These are phyloP conservation scores for Phoenix roebelenii DNA, from an alignment of 176 grass and related monocot genomes.

Conservation along the genomic window DNA sequence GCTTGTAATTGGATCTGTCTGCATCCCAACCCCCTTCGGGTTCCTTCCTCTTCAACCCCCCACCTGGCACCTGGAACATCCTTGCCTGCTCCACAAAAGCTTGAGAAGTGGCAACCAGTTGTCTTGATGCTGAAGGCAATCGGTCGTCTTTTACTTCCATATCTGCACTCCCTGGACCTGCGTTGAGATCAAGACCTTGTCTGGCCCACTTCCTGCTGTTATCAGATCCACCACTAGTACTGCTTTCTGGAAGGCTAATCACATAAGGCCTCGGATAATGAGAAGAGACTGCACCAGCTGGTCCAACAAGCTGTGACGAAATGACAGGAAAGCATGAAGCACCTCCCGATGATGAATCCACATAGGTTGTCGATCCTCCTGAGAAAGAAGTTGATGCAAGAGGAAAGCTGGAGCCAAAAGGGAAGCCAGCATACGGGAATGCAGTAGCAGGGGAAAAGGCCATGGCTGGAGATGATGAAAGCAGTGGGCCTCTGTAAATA, in stretches of 20 bases:
- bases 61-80: slow-evolving; percentile 41
- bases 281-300: slow-evolving; percentile 35
- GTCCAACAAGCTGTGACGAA: slow-evolving; percentile 33
- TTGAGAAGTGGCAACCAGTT: slow-evolving; percentile 44
- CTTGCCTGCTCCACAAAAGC: slow-evolving; percentile 48
- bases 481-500: slow-evolving; percentile 35
- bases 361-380: slow-evolving; percentile 34
- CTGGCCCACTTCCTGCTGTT: slow-evolving; percentile 49
- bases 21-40: slow-evolving; percentile 69
- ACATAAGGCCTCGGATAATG: slow-evolving; percentile 54
- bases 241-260: slow-evolving; percentile 67
- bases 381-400: slow-evolving; percentile 37
- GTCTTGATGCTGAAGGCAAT: slow-evolving; percentile 27
- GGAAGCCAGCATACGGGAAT: slow-evolving; percentile 50
- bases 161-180: slow-evolving; percentile 54
- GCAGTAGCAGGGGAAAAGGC: slow-evolving; percentile 39
- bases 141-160: slow-evolving; percentile 52
- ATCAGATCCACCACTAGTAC: slow-evolving; percentile 43
- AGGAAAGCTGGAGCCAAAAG: slow-evolving; percentile 40
- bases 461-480: slow-evolving; percentile 52
- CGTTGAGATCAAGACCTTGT: slow-evolving; percentile 74
- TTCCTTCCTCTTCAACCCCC: slow-evolving; percentile 71
- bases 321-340: slow-evolving; percentile 34
- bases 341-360: slow-evolving; percentile 29
- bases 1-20: slow-evolving; percentile 61